Evolutionary conservation across 208 protist species (phyloP).

Genomic region (Trypanosoma scelopori): DNA sequence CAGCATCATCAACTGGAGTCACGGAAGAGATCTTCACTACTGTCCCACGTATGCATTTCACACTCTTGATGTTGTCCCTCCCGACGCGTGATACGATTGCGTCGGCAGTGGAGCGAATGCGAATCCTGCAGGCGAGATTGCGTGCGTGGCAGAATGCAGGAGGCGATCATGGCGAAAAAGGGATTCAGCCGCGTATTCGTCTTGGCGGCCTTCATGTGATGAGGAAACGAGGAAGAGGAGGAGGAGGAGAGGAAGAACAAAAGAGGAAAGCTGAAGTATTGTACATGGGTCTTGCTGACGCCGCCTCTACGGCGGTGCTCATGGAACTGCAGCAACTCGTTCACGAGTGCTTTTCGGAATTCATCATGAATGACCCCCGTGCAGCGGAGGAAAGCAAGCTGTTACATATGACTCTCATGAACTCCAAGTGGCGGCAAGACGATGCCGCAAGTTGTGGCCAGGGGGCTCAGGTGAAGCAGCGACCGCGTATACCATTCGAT

Average conservation of each 20-base stretch:
- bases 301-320: constrained; percentile 27
- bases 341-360: constrained; percentile 51
- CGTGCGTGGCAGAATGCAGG: constrained; percentile 14
- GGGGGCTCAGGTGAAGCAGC: neutral
- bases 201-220: constrained; percentile 62
- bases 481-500: constrained; percentile 15
- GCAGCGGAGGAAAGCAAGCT: constrained; percentile 38
- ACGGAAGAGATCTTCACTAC: constrained; percentile 50
- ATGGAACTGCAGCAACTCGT: constrained; percentile 45
- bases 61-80: constrained; percentile 71
- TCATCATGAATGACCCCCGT: constrained; percentile 39
- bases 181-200: constrained; percentile 13
- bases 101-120: constrained; percentile 44
- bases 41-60: constrained; percentile 62
- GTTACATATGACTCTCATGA: constrained; percentile 83
- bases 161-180: neutral
- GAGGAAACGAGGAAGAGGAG: constrained; percentile 21
- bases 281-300: constrained; percentile 71
- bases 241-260: neutral
- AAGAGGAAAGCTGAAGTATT: constrained; percentile 54
- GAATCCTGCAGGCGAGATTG: constrained; percentile 24
- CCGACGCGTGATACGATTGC: constrained; percentile 41
- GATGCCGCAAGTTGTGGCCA: neutral
- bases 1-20: constrained; percentile 6
- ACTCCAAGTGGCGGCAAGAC: constrained; percentile 66